Percentiles rank a stretch among this genome's conserved stretches.
Conservation (phyloP, 176 grass and related monocot species). For the Phyllostachys edulis region DNA sequence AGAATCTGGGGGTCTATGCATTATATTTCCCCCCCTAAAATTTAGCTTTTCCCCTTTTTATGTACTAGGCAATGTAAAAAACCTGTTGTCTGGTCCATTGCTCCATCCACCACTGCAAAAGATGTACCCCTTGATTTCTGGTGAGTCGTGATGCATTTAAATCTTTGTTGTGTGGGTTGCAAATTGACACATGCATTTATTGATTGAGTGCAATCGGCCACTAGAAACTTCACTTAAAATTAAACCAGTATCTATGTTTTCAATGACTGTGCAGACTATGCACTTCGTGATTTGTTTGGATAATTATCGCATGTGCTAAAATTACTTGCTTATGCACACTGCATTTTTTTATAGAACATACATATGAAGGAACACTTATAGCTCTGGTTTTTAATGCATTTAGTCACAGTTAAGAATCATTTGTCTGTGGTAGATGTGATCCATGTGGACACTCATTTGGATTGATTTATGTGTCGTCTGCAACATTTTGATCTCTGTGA, state of each 20-base stretch:
- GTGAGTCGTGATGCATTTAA: neutral
- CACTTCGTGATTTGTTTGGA: conserved; percentile 2
- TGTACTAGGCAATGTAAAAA: neutral
- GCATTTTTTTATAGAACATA: neutral
- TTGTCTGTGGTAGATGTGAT: neutral
- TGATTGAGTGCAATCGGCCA: neutral
- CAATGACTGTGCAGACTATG: neutral
- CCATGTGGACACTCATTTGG: neutral
- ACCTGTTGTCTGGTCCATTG: conserved; percentile 1
- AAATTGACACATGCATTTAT: conserved; percentile 11
- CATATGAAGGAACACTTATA: neutral
- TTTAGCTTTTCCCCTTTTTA: neutral
- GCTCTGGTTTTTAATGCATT: conserved; percentile 1
- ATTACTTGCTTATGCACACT: neutral
- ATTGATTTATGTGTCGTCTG: conserved; percentile 1
- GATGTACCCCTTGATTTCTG: neutral
- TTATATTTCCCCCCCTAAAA: neutral
- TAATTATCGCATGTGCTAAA: neutral
- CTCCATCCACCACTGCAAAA: neutral
- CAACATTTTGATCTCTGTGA: neutral
- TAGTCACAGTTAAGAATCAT: neutral
- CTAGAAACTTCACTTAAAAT: neutral
- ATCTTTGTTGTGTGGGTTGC: conserved; percentile 11
- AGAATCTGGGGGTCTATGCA: neutral
- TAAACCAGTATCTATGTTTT: neutral